Evolutionary conservation across 164 flowering plant species (phyloP).

Genomic region (Tinospora cordifolia): DNA sequence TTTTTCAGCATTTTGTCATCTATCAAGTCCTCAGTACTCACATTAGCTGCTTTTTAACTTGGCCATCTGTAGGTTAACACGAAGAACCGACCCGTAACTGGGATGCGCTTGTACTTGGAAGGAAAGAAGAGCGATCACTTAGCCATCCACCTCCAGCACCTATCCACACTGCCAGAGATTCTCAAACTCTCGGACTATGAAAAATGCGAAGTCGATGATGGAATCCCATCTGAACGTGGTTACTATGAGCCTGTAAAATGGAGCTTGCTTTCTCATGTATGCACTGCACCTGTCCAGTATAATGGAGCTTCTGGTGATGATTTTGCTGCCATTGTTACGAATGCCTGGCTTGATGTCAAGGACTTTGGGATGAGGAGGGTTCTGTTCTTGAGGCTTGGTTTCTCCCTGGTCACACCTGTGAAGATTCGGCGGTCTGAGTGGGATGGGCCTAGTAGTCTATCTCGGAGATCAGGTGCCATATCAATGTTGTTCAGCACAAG

Average conservation of each 20-base stretch:
- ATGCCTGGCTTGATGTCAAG: constrained; percentile 79
- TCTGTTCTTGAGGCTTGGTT: constrained; percentile 75
- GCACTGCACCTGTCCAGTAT: constrained; percentile 72
- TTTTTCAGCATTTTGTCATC: not conserved
- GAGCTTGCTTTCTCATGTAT: constrained; percentile 77
- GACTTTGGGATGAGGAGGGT: constrained; percentile 65
- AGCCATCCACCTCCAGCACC: constrained; percentile 88
- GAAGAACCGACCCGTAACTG: constrained; percentile 70
- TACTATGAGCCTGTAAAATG: constrained; percentile 74
- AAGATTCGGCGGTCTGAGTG: constrained; percentile 68
- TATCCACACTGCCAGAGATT: constrained; percentile 48
- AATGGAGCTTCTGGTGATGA: constrained; percentile 50
- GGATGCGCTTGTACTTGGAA: constrained; percentile 78
- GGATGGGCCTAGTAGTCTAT: constrained; percentile 47
- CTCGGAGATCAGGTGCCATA: constrained; percentile 63
- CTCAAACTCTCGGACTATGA: constrained; percentile 54
- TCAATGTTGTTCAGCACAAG: constrained; percentile 52
- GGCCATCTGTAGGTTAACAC: constrained; percentile 55
- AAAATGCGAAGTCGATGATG: constrained; percentile 29
- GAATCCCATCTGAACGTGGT: constrained; percentile 36
- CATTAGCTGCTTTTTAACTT: constrained; percentile 2
- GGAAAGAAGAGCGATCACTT: constrained; percentile 69
- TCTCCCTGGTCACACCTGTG: constrained; percentile 61
- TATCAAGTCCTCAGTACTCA: not conserved
- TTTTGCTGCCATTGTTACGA: constrained; percentile 66